Evolutionary conservation across 768 basidiomycete species (phyloP).

Genomic region (Amanita muscaria): DNA sequence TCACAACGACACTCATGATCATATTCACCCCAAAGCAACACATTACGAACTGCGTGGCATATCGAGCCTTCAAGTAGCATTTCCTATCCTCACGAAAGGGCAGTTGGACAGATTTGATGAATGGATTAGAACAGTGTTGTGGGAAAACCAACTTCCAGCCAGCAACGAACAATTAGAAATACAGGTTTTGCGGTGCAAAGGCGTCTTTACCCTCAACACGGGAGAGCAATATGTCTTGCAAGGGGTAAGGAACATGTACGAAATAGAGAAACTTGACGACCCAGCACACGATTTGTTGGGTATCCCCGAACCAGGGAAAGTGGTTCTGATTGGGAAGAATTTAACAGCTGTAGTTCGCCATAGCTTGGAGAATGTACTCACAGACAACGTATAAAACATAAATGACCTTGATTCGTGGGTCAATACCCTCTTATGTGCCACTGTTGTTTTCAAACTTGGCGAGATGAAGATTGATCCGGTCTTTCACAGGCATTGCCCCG

Average conservation of each 20-base stretch:
- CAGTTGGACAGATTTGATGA: constrained; percentile 54
- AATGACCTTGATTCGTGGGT: background rate
- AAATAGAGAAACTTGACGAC: constrained; percentile 44
- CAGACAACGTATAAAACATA: constrained; percentile 2
- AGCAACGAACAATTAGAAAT: constrained; percentile 22
- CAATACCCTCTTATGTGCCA: background rate
- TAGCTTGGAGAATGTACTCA: constrained; percentile 39
- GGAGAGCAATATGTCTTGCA: constrained; percentile 73
- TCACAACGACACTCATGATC: constrained; percentile 20
- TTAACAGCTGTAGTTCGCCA: constrained; percentile 45
- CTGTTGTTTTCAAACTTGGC: constrained; percentile 20
- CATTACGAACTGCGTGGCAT: constrained; percentile 80
- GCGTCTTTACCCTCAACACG: constrained; percentile 48
- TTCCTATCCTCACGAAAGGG: constrained; percentile 45
- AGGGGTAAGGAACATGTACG: constrained; percentile 87
- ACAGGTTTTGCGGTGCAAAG: constrained; percentile 82
- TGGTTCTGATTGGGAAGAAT: constrained; percentile 85
- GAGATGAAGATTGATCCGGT: constrained; percentile 28
- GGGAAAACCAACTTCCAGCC: constrained; percentile 58
- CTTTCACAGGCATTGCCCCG: constrained; percentile 17
- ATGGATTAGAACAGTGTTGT: constrained; percentile 76
- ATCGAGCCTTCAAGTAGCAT: constrained; percentile 63
- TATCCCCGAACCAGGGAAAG: constrained; percentile 59
- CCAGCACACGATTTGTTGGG: constrained; percentile 32
- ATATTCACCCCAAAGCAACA: constrained; percentile 29